Percentiles rank a stretch among this genome's conserved stretches.
These are phyloP conservation scores for Fusarium floridanum DNA, from an alignment of 2,329 filamentous ascomycete species.

Conservation along the genomic window DNA sequence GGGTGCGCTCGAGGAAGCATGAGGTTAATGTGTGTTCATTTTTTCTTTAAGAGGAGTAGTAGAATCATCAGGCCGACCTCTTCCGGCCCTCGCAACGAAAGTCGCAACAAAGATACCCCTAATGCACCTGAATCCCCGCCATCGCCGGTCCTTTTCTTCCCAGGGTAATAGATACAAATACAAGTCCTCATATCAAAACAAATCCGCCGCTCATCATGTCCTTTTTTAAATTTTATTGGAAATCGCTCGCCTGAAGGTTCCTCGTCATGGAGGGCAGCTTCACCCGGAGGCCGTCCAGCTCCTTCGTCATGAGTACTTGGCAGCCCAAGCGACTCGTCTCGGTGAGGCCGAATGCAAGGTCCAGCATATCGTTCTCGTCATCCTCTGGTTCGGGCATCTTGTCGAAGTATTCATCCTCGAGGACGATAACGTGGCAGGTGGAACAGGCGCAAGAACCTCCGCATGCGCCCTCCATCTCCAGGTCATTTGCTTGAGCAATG, in stretches of 20 bases:
- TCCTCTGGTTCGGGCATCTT: conserved; percentile 83
- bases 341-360: conserved; percentile 89
- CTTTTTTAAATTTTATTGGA: conserved; percentile 58
- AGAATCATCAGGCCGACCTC: conserved; percentile 45
- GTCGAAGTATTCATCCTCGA: conserved; percentile 79
- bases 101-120: conserved; percentile 49
- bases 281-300: conserved; percentile 87
- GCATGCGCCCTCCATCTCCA: conserved; percentile 99
- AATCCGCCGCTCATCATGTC: conserved; percentile 17
- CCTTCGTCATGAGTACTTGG: conserved; percentile 91
- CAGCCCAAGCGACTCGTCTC: conserved; percentile 88
- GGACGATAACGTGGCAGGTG: conserved; percentile 91
- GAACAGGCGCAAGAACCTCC: conserved; percentile 94
- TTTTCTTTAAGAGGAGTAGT: conserved; percentile 46
- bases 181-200: conserved; percentile 40
- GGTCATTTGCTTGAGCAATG: conserved; percentile 92
- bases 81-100: conserved; percentile 44
- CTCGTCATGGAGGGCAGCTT: conserved; percentile 92
- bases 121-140: conserved; percentile 44
- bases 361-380: conserved; percentile 91
- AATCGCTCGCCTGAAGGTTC: conserved; percentile 96
- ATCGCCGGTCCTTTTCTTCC: conserved; percentile 40
- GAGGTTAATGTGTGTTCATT: conserved; percentile 41
- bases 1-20: conserved; percentile 70
- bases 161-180: conserved; percentile 48